phyloP scores from a whole-genome alignment of 2,329 filamentous ascomycete genomes.

The Pseudomassariella vexata region DNA sequence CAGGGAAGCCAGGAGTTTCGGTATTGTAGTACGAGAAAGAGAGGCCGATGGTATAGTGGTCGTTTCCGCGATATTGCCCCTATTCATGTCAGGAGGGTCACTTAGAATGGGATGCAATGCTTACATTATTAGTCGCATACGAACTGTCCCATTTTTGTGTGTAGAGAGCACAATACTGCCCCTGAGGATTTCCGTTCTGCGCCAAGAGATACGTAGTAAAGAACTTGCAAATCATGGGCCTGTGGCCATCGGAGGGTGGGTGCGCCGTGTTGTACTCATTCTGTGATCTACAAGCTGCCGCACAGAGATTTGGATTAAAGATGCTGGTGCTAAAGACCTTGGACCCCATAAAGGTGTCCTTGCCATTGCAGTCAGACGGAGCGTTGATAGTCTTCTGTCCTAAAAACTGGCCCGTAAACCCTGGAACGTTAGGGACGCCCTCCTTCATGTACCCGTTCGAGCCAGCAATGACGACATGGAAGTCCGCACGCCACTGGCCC shows the following conservation, averaged over 20 bases:
- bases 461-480: slow-evolving; percentile 32
- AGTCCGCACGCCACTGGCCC: slow-evolving; percentile 14
- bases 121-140: slow-evolving; percentile 8
- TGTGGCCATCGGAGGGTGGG: slow-evolving; percentile 11
- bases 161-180: slow-evolving; percentile 1
- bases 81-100: too few species aligned
- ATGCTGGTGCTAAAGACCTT: slow-evolving; percentile 21
- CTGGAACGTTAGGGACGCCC: slow-evolving; percentile 9
- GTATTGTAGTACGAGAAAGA: too few species aligned
- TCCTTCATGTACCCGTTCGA: slow-evolving; percentile 30
- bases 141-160: slow-evolving; percentile 10
- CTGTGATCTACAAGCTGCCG: slow-evolving; percentile 19
- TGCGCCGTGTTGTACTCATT: slow-evolving; percentile 19
- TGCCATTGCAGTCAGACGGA: slow-evolving; percentile 15
- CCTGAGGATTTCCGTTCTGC: slow-evolving; percentile 22
- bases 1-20: too few species aligned
- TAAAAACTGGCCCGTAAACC: slow-evolving; percentile 11
- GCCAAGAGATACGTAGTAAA: slow-evolving; percentile 20
- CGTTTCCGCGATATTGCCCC: slow-evolving; percentile 19
- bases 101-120: too few species aligned
- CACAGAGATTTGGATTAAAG: slow-evolving; percentile 22
- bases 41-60: slow-evolving; percentile 20
- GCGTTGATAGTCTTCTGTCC: slow-evolving; percentile 21
- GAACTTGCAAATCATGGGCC: slow-evolving; percentile 18
- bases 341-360: slow-evolving; percentile 22